Base-by-base conservation (phyloP, 352 stramenopile genomes). In the Pythium phragmitis region DNA sequence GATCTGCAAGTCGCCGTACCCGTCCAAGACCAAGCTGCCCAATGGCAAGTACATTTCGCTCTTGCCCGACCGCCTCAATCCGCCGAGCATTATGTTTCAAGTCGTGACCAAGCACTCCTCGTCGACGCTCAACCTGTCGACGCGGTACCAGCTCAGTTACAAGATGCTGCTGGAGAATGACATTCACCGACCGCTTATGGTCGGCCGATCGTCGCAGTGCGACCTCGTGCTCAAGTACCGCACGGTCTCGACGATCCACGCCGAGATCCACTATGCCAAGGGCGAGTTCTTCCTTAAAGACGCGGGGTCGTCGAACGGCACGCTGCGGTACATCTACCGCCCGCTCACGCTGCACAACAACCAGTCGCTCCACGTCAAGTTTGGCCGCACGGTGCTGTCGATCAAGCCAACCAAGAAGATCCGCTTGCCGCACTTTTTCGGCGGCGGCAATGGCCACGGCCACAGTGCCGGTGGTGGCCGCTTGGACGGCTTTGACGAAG, bases 211-310 rank as follows among this genome's bases (percentile, higher is more conserved):
- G 59, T 98, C 92, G 33, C 90, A 95, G 69, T 97, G 89, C 67
- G 92, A 98, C 62, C 85, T 98, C 60, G 91, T 98, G 50, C 80
- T 98, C 23, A 97, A 98, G 74, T 98, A 98, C 77, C 86, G 92
- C 51, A 98, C 94, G 14, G 92, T 98, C 19, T 97, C 89, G 19
- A 97, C 92, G 30, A 96, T 97, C 55, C 94, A 98, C 67, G 92
- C 94, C 1, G 87, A 96, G 45, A 97, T 98, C 64, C 85, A 96
- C 43, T 98, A 98, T 66, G 87, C 89, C 16, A 95, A 95, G 71
- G 94, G 93, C 16, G 90, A 98, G 76, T 98, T 98, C 51, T 88
- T 97, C 65, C 88, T 98, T 43, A 97, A 96, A 50, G 94, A 98
- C 72, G 94, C 91, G 0, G 91, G 91, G 14, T 97, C 87, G 34